Evolutionary conservation across 2,329 filamentous ascomycete genomes (phyloP), one percentile per base, ranked within the genome.

Genomic region (Paecilomyces sp.): DNA sequence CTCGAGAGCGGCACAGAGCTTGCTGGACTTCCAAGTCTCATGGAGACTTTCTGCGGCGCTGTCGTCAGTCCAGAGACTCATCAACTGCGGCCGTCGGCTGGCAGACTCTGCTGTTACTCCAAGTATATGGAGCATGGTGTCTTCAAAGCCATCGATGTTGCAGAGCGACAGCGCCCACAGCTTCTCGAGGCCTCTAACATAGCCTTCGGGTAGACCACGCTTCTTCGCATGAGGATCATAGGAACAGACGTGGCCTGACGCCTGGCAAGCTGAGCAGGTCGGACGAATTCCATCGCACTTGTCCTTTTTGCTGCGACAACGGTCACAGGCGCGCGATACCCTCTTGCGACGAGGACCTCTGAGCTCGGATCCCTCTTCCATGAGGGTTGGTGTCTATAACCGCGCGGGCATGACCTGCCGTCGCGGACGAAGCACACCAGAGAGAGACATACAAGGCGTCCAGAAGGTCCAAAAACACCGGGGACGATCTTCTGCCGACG

Each of bases 111-210:
- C 63, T 12, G 71, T 75, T 25, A 64, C 66, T n/a, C 74, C 74
- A 51, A 79, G 59, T 59, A 79, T 66, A 4, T 67, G 65, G 53
- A 76, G 64, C 65, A 78, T 73, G 31, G 68, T 72, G 24, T 76
- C 75, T 60, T 79, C 77, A 41, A 79, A 71, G 4, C 77, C 77
- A 33, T 77, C 72, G 55, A 79, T 74, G 41, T 77, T 79, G 61
- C 72, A 75, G 47, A 78, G 69, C 7, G 75, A 73, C 28, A 79
- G 63, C 6, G 76, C 76, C 75, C 75, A 79, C 33, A 79, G 68
- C 63, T 79, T 79, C 64, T 79, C 77, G 57, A 79, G 58, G 3
- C 76, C 76, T 22, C 77, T 75, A 33, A 79, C 77, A 66, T 79
- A 79, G 41, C 77, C 77, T 63, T 79, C 77, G 1, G 77, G 77